A percentile compares a stretch with the other conserved stretches of the same genome.
phyloP scores from a whole-genome alignment of 73 alveolate species.

The Symbiodinium pilosum region DNA sequence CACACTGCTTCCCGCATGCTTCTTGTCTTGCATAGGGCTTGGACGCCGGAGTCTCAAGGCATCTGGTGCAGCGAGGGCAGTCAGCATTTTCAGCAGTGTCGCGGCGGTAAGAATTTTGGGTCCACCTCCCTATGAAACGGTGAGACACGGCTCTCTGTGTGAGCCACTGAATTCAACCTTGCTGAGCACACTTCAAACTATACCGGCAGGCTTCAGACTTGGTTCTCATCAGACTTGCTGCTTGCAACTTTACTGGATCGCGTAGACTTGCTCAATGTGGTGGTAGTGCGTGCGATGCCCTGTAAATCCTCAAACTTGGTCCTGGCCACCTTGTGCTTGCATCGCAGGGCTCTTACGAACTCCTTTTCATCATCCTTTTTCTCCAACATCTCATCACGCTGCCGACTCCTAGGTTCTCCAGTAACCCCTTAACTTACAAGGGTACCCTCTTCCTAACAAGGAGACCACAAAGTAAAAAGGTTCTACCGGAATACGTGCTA shows the following conservation, averaged over 20 bases:
- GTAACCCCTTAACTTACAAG: too few species aligned
- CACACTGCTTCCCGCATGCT: too few species aligned
- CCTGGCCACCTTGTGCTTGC: background rate
- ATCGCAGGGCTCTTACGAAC: background rate
- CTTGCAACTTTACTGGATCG: background rate
- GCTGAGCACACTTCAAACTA: background rate
- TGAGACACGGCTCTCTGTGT: background rate
- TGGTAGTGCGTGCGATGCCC: background rate
- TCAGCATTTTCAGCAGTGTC: constrained; percentile 4
- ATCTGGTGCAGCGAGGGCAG: too few species aligned
- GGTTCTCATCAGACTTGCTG: background rate
- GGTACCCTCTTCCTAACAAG: too few species aligned
- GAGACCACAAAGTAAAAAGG: too few species aligned
- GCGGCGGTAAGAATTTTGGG: background rate
- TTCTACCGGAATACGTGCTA: too few species aligned
- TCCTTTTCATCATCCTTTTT: background rate
- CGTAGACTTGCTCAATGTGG: background rate
- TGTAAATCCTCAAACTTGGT: background rate
- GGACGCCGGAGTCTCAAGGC: too few species aligned
- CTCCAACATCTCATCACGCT: constrained; percentile 13
- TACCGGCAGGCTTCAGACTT: background rate
- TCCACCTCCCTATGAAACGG: constrained; percentile 17
- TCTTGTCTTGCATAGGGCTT: too few species aligned
- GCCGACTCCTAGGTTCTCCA: too few species aligned
- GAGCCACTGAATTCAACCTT: background rate